Evolutionary conservation across 768 basidiomycete species (phyloP).

Genomic region (Boletus pseudo-olivaceus): DNA sequence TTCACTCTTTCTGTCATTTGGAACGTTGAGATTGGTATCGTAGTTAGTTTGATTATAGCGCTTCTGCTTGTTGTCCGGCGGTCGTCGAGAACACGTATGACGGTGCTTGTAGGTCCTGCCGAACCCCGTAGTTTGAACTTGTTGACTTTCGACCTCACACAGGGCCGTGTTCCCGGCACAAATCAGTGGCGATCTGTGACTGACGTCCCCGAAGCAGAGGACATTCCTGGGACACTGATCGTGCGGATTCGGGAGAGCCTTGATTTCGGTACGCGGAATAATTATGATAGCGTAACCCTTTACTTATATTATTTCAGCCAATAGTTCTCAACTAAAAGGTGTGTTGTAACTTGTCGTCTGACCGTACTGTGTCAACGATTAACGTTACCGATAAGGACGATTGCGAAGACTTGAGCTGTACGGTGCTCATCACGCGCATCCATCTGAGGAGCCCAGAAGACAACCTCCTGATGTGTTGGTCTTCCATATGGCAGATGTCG

Average conservation of each 20-base stretch:
- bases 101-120: constrained; percentile 61
- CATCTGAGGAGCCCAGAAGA: constrained; percentile 81
- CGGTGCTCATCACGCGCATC: constrained; percentile 75
- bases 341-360: not conserved
- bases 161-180: constrained; percentile 88
- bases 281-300: not conserved
- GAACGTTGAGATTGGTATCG: constrained; percentile 89
- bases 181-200: constrained; percentile 88
- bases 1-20: constrained; percentile 86
- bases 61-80: constrained; percentile 86
- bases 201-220: constrained; percentile 84
- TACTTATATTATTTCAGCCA: constrained; percentile 49
- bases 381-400: constrained; percentile 48
- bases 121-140: not conserved
- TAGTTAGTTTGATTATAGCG: constrained; percentile 84
- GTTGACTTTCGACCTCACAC: not conserved
- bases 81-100: constrained; percentile 86
- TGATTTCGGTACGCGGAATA: constrained; percentile 67
- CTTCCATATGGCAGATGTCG: constrained; percentile 93
- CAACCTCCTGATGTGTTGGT: constrained; percentile 74
- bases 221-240: constrained; percentile 77
- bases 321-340: constrained; percentile 93
- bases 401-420: constrained; percentile 86
- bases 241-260: constrained; percentile 87
- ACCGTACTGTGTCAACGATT: not conserved